Conservation (phyloP, 2,329 filamentous ascomycete genomes). For the Paecilomyces sp. region DNA sequence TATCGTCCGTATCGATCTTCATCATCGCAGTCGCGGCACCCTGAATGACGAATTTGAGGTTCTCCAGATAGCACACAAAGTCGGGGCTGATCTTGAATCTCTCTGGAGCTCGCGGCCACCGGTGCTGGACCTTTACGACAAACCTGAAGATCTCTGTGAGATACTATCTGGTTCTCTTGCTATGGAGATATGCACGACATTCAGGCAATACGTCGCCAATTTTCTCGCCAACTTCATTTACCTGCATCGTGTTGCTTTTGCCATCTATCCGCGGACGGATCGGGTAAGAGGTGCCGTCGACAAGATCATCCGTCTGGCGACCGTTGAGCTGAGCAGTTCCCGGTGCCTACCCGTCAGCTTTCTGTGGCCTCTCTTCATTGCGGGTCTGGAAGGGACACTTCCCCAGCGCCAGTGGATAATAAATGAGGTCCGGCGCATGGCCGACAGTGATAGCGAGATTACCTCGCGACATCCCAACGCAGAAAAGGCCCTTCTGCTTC, state of each 20-base stretch:
- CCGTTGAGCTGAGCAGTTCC: conserved; percentile 15
- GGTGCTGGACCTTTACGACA: conserved; percentile 24
- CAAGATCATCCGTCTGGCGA: conserved; percentile 28
- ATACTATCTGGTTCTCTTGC: conserved; percentile 19
- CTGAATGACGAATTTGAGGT: conserved; percentile 32
- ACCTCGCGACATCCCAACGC: conserved; percentile 22
- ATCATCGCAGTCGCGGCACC: conserved; percentile 31
- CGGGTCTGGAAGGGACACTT: conserved; percentile 23
- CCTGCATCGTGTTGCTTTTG: conserved; percentile 29
- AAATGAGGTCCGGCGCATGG: conserved; percentile 26
- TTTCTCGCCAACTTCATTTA: conserved; percentile 30
- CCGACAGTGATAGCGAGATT: conserved; percentile 2
- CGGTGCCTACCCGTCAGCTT: conserved; percentile 22
- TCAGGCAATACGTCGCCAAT: conserved; percentile 27
- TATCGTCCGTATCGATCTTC: conserved; percentile 28
- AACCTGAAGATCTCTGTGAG: conserved; percentile 18
- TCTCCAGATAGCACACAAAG: conserved; percentile 27
- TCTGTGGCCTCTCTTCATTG: conserved; percentile 28
- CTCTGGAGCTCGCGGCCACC: conserved; percentile 26
- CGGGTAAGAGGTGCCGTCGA: conserved; percentile 27
- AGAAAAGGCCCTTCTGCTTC: conserved; percentile 20
- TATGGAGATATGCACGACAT: conserved; percentile 20
- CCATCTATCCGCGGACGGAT: conserved; percentile 30
- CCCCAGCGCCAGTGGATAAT: conserved; percentile 27
- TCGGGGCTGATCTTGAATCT: conserved; percentile 26